Evolutionary conservation across 2,329 filamentous ascomycete genomes (phyloP), one percentile per base, ranked within the genome.

Genomic region (Trichoderma breve): DNA sequence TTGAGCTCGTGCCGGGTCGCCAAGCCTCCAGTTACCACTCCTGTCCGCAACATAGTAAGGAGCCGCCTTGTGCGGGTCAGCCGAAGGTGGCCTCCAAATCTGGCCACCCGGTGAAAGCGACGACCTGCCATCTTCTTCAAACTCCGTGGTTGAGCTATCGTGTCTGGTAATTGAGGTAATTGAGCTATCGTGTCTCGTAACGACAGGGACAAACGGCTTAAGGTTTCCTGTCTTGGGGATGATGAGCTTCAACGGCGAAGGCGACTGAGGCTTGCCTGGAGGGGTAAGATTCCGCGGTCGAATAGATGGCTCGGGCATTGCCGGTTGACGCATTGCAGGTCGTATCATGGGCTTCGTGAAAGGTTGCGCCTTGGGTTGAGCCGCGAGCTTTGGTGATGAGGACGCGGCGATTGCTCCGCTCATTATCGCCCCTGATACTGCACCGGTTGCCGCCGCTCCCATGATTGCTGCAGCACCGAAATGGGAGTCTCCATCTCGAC

Each of bases 21-120:
- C 82, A 8, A 87, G 80, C 18, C 86, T 82, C 87, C 87, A 88
- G 75, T 88, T 88, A 1, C 86, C 85, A 74, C 82, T 81, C 76
- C 82, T 84, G 75, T 89, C 86, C 39, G 86, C 83, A 61, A 87
- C 82, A 74, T 87, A 88, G 58, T 83, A 82, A 0, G 84, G 83
- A 3, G 82, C 81, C 0, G 84, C 83, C 2, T 85, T 84, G 53
- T 81, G 79, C 1, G 85, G 83, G 24, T 83, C 84, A 2, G 80
- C 80, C 3, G 83, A 82, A 0, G 86, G 85, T 6, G 85, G 86
- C 14, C 84, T 81, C 86, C 86, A 88, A 60, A 87, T 83, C 70
- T 84, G 82, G n/a, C 74, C 83, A 76, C 64, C 81, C 28, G 76
- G 77, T 4, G 81, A 79, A 61, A 76, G 60, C 58, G 83, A 80